These are phyloP conservation scores for Floccularia luteovirens DNA, from an alignment of 768 basidiomycete species.

Conservation along the genomic window DNA sequence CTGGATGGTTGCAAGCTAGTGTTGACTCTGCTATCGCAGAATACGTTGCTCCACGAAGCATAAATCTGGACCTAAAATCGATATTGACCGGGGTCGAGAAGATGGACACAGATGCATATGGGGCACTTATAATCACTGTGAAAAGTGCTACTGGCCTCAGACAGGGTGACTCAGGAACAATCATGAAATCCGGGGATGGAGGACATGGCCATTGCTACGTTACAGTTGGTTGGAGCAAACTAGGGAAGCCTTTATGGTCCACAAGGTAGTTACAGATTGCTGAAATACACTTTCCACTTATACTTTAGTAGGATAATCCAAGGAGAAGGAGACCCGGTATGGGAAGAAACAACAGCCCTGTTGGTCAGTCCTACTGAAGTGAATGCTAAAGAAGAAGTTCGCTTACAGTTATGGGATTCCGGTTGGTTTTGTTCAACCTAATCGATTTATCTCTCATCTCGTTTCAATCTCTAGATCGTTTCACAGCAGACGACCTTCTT, in stretches of 20 bases:
- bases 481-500: constrained; percentile 41
- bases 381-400: constrained; percentile 56
- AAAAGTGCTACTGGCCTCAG: constrained; percentile 42
- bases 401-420: constrained; percentile 68
- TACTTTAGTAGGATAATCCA: constrained; percentile 43
- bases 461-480: constrained; percentile 19
- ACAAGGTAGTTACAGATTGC: constrained; percentile 31
- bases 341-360: constrained; percentile 61
- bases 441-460: neutral
- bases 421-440: constrained; percentile 23
- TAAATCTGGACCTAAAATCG: constrained; percentile 63
- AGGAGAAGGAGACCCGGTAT: constrained; percentile 53
- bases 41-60: constrained; percentile 65
- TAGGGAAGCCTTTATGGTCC: constrained; percentile 60
- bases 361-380: constrained; percentile 59
- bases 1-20: constrained; percentile 57
- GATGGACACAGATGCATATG: constrained; percentile 59
- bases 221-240: constrained; percentile 56
- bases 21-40: constrained; percentile 55
- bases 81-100: constrained; percentile 51
- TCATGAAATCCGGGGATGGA: constrained; percentile 22
- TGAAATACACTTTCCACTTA: neutral
- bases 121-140: constrained; percentile 52
- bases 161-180: constrained; percentile 25
- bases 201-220: constrained; percentile 47